phyloP scores from a whole-genome alignment of 306 rosid genomes.

The Glycine tomentella region DNA sequence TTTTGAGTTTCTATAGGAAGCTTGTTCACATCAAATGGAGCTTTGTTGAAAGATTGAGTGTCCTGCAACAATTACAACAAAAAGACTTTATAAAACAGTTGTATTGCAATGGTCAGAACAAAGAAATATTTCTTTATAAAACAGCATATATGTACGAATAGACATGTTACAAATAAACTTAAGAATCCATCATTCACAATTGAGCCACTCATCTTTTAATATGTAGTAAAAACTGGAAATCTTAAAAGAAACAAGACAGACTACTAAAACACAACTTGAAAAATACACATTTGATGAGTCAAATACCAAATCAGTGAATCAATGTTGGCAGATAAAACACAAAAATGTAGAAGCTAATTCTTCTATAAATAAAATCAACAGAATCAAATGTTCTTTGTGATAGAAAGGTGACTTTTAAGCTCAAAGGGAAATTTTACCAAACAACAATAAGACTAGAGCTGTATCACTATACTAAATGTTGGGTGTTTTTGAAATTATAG shows the following conservation, averaged over 20 bases:
- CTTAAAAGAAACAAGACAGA: not conserved
- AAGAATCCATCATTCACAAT: not conserved
- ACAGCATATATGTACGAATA: not conserved
- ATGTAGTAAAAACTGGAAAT: constrained; percentile 13
- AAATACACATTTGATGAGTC: not conserved
- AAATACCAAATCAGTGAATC: constrained; percentile 2
- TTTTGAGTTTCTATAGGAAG: constrained; percentile 69
- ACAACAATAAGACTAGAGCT: not conserved
- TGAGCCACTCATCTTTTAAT: not conserved
- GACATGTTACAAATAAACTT: constrained; percentile 14
- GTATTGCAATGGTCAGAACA: too few species aligned
- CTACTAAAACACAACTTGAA: not conserved
- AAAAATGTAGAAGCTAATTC: constrained; percentile 21
- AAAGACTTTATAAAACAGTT: too few species aligned
- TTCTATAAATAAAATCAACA: constrained; percentile 24
- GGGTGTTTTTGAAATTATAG: not conserved
- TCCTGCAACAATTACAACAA: constrained; percentile 60
- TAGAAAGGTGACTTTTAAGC: not conserved
- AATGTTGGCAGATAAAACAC: constrained; percentile 6
- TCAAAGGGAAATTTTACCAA: not conserved
- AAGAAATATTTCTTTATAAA: not conserved
- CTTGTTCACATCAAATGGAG: constrained; percentile 62
- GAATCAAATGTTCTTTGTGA: not conserved
- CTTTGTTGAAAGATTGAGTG: constrained; percentile 57
- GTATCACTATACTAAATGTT: not conserved